Conservation (phyloP, 2,329 filamentous ascomycete genomes). For the Pseudocercospora fuligena region DNA sequence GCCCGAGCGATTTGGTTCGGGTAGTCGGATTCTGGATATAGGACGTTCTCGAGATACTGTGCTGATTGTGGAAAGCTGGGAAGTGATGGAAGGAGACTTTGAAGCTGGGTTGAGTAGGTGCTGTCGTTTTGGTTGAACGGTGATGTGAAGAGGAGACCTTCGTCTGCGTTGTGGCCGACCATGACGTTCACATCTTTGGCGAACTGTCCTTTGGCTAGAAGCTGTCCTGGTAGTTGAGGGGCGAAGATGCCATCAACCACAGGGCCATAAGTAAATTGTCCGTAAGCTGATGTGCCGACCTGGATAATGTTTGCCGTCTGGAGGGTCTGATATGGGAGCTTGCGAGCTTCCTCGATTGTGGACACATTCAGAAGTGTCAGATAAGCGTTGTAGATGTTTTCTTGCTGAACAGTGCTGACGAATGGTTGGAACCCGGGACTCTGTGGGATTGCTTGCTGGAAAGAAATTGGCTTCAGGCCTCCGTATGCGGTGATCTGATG, state of each 20-base stretch:
- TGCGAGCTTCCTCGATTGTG: conserved; percentile 51
- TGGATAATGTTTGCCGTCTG: conserved; percentile 53
- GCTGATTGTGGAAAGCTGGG: conserved; percentile 23
- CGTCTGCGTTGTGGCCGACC: conserved; percentile 50
- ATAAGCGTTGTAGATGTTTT: conserved; percentile 47
- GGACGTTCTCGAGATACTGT: conserved; percentile 48
- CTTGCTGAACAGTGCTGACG: conserved; percentile 43
- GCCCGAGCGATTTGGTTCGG: conserved; percentile 50
- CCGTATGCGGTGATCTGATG: conserved; percentile 60
- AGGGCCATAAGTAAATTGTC: conserved; percentile 51
- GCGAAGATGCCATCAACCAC: conserved; percentile 57
- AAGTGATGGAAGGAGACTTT: conserved; percentile 32
- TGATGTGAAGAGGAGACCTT: conserved; percentile 52
- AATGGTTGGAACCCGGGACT: conserved; percentile 52
- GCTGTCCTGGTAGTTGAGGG: conserved; percentile 51
- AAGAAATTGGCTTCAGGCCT: conserved; percentile 41
- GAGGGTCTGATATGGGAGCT: conserved; percentile 46
- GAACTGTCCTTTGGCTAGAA: conserved; percentile 51
- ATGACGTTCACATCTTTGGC: conserved; percentile 53
- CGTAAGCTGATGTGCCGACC: conserved; percentile 47
- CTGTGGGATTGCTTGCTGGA: conserved; percentile 53
- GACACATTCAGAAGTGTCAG: conserved; percentile 49
- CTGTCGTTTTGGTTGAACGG: conserved; percentile 43
- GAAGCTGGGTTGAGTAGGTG: conserved; percentile 27
- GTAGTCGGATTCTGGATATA: conserved; percentile 59